A percentile compares a stretch with the other conserved stretches of the same genome.
phyloP scores from a whole-genome alignment of 192 early-diverging fungal genomes.

The Entomortierella beljakovae region DNA sequence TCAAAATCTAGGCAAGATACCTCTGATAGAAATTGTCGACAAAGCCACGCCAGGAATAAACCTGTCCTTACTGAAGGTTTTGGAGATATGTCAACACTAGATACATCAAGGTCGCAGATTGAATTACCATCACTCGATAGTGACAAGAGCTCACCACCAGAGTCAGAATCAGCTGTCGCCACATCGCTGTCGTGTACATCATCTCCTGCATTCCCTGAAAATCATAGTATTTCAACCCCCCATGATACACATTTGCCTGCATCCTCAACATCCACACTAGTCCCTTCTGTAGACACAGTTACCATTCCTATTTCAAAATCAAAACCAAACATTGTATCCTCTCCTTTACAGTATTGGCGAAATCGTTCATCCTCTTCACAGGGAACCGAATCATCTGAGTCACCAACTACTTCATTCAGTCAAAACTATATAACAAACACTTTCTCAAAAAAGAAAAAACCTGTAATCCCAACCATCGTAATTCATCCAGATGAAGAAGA shows the following conservation, averaged over 20 bases:
- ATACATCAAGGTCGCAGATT: neutral
- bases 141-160: no score
- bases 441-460: neutral
- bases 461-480: slow-evolving; percentile 25
- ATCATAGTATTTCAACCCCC: no score
- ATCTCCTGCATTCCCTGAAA: neutral
- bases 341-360: slow-evolving; percentile 30
- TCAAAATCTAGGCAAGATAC: slow-evolving; percentile 6
- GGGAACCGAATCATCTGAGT: neutral
- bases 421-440: neutral
- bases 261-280: neutral
- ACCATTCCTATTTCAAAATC: neutral
- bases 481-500: slow-evolving; percentile 51
- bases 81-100: neutral
- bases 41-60: neutral
- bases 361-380: neutral
- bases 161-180: no score
- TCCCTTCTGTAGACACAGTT: neutral
- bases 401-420: slow-evolving; percentile 9
- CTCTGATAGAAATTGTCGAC: neutral
- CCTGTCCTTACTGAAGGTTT: neutral
- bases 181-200: neutral
- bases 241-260: no score
- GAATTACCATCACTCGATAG: neutral
- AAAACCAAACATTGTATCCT: slow-evolving; percentile 16